A percentile compares a stretch with the other conserved stretches of the same genome.
These are phyloP conservation scores for Zygosaccharomyces pseudobailii DNA, from an alignment of 1,139 yeast genomes.

Conservation along the genomic window DNA sequence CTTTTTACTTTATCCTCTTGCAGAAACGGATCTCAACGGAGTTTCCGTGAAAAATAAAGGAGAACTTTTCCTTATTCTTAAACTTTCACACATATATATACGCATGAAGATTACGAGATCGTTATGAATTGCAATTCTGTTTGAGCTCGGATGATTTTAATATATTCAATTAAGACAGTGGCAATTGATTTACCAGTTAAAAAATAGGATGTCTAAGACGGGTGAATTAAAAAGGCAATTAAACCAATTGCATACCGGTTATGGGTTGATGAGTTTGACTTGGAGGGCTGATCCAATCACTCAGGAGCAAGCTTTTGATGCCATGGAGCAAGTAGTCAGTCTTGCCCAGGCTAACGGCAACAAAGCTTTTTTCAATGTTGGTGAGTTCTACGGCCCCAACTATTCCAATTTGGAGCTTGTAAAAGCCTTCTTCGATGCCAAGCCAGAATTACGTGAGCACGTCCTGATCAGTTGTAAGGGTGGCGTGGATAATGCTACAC, in stretches of 20 bases:
- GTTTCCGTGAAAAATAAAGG: not conserved
- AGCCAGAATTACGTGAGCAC: conserved; percentile 48
- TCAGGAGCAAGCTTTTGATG: conserved; percentile 38
- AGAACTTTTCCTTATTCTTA: not conserved
- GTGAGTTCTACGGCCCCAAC: conserved; percentile 45
- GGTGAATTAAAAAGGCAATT: conserved; percentile 13
- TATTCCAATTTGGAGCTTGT: conserved; percentile 50
- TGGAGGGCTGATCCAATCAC: conserved; percentile 47
- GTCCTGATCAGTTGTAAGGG: conserved; percentile 69
- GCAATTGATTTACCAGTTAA: no score
- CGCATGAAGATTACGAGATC: no score
- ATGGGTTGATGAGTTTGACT: conserved; percentile 44
- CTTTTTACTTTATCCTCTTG: no score
- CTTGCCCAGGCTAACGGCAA: conserved; percentile 42
- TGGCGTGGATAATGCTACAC: conserved; percentile 37
- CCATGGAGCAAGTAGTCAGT: conserved; percentile 41
- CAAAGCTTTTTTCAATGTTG: conserved; percentile 61
- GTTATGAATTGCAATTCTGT: no score
- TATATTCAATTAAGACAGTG: no score
- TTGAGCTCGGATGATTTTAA: no score
- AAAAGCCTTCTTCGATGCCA: conserved; percentile 40
- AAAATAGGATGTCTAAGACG: conserved; percentile 18
- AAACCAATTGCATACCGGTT: conserved; percentile 25
- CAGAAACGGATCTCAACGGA: not conserved
- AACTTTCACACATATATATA: no score